A percentile compares a stretch with the other conserved stretches of the same genome.
These are phyloP conservation scores for Murraya koenigii DNA, from an alignment of 345 rosid genomes.

Conservation along the genomic window DNA sequence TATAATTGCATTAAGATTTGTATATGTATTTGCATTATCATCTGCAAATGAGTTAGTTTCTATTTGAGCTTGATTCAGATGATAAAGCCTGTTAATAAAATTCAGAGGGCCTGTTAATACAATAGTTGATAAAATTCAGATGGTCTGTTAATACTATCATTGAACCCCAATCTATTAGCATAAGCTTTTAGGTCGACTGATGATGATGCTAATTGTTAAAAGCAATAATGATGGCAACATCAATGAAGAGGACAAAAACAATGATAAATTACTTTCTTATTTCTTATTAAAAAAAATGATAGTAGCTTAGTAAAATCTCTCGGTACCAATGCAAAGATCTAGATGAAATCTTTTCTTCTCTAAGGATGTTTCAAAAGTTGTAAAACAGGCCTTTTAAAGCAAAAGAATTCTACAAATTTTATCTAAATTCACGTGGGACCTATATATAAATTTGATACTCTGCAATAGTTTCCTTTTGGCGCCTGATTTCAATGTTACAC, in stretches of 20 bases:
- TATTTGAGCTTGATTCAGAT: not conserved
- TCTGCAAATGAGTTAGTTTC: not conserved
- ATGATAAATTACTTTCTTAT: not conserved
- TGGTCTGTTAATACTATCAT: not conserved
- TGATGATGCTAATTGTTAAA: not conserved
- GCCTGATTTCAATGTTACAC: not conserved
- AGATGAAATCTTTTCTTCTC: too few species aligned
- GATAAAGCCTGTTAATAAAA: not conserved
- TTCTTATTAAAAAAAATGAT: too few species aligned
- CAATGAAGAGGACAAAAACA: not conserved
- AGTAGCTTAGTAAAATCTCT: too few species aligned
- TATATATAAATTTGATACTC: too few species aligned
- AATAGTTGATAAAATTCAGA: not conserved
- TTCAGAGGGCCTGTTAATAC: not conserved
- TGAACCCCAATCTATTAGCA: not conserved
- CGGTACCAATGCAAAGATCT: not conserved
- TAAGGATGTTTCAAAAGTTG: not conserved
- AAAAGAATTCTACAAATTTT: not conserved
- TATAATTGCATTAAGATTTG: not conserved
- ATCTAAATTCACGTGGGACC: too few species aligned
- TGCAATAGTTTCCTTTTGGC: too few species aligned
- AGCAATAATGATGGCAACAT: not conserved
- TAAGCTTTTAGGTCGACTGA: not conserved
- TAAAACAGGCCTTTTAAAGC: not conserved
- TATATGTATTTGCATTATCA: not conserved